Base-by-base conservation (phyloP, 1,139 yeast genomes). In the Arxiozyma telluris region DNA sequence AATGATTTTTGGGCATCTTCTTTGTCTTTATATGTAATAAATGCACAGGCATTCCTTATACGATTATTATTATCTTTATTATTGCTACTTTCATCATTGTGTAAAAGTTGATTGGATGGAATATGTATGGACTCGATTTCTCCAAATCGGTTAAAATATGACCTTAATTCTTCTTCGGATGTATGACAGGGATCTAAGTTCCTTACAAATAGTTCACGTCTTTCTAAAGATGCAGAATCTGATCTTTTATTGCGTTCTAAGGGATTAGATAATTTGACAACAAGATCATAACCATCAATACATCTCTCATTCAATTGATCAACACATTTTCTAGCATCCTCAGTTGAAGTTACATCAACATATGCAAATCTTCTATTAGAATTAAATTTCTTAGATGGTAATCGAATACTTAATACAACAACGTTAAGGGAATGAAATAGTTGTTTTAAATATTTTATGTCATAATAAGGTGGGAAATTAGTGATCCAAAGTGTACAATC, bases 351-450 rank as follows among this genome's bases (percentile, higher is more conserved):
- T 59, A 71, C 82, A 62, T 88, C 96, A 17, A 87, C 75, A 62
- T 88, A 89, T 57, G 95, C 87, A 64, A 89, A 89, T 42, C 96
- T 68, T 55, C 96, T 75, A 22, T 76, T 76, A 4, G 79, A 68
- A 58, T 81, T 78, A 50, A 73, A 76, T 45, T 76, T 76, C 57
- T 84, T 78, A 0, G 86, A 79, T 0, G 96, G 96, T 47, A 87
- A 74, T 52, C 96, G 72, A 0, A 84, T 71, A 54, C 81, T 79
- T 7, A 82, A 61, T 1, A 63, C 59, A 0, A 65, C 55, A 0
- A 83, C 67, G 0, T 88, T 88, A 51, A 66, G 66, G 4, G 67
- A 54, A 3, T 67, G 54, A 0, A 65, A 57, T n/a, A 79, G 47
- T 0, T 65, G 59, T 20, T 65, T 61, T 0, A 89, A 55, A 11